A percentile compares a stretch with the other conserved stretches of the same genome.
These are phyloP conservation scores for Pleurotus eryngii DNA, from an alignment of 768 basidiomycete genomes.

Conservation along the genomic window DNA sequence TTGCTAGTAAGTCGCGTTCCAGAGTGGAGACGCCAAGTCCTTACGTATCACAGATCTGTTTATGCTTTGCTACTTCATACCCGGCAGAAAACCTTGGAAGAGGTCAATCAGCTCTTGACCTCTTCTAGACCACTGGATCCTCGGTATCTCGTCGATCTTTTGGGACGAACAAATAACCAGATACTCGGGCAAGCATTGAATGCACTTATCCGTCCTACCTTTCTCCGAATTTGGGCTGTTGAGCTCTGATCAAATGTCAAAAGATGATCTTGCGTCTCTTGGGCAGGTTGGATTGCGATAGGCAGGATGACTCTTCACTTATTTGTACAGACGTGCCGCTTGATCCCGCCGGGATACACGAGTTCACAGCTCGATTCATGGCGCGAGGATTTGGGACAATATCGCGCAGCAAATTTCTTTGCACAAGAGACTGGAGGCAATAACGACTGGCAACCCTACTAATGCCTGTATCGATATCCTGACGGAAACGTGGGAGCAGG, in stretches of 20 bases:
- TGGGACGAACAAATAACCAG: constrained; percentile 29
- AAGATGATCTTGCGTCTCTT: constrained; percentile 15
- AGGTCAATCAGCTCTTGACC: constrained; percentile 12
- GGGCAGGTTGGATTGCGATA: constrained; percentile 56
- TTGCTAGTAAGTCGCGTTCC: constrained; percentile 33
- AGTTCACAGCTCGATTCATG: constrained; percentile 44
- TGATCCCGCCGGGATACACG: constrained; percentile 76
- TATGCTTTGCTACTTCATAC: constrained; percentile 41
- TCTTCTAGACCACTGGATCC: constrained; percentile 12
- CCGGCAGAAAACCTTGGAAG: constrained; percentile 21
- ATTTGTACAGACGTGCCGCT: constrained; percentile 77
- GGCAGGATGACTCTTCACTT: constrained; percentile 61
- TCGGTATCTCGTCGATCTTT: constrained; percentile 21
- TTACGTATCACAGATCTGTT: constrained; percentile 30
- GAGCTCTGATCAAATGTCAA: constrained; percentile 3
- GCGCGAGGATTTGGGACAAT: constrained; percentile 31
- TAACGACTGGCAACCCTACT: constrained; percentile 50
- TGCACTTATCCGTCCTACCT: constrained; percentile 23
- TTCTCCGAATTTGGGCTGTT: constrained; percentile 12
- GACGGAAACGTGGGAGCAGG: constrained; percentile 24
- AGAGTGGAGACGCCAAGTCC: no score
- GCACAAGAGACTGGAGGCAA: constrained; percentile 51
- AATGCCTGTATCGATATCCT: constrained; percentile 52
- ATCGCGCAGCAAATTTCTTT: constrained; percentile 49
- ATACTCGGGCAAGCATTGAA: constrained; percentile 29